Conservation (phyloP, 345 rosid species). For the Citrus australasica region DNA sequence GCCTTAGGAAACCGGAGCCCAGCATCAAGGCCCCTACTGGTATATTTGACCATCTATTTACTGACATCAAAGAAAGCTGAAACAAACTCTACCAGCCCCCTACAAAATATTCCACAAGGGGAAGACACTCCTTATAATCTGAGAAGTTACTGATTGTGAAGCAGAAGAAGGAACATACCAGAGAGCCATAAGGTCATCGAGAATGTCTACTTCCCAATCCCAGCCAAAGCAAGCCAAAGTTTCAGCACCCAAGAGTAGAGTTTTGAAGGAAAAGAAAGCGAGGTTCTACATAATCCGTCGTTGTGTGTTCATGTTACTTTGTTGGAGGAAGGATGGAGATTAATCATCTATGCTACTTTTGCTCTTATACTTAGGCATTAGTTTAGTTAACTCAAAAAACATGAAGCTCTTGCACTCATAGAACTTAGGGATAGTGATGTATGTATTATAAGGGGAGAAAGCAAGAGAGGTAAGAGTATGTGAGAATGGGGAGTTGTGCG, state of each 20-base stretch:
- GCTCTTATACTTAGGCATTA: conserved; percentile 1
- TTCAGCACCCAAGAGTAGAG: conserved; percentile 29
- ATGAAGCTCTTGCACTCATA: neutral
- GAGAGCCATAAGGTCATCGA: conserved; percentile 27
- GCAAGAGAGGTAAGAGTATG: neutral
- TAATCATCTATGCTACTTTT: conserved; percentile 8
- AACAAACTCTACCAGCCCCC: conserved; percentile 23
- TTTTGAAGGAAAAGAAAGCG: conserved; percentile 56
- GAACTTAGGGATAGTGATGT: neutral
- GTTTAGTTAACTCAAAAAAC: neutral
- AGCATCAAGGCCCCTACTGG: conserved; percentile 12
- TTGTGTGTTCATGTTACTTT: conserved; percentile 62
- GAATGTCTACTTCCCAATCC: conserved; percentile 15
- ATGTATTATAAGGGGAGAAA: neutral
- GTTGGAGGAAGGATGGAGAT: conserved; percentile 66
- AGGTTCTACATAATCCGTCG: conserved; percentile 58
- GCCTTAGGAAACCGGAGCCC: conserved; percentile 17
- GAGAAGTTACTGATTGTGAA: conserved; percentile 11
- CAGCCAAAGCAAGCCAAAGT: conserved; percentile 24
- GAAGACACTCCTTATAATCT: conserved; percentile 5
- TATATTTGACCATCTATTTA: conserved; percentile 24
- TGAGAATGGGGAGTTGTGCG: neutral
- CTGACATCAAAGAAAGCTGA: conserved; percentile 27
- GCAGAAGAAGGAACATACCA: conserved; percentile 1
- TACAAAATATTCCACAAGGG: conserved; percentile 17